phyloP scores from a whole-genome alignment of 1,284 basidiomycete species.

The Leccinum solheimii region DNA sequence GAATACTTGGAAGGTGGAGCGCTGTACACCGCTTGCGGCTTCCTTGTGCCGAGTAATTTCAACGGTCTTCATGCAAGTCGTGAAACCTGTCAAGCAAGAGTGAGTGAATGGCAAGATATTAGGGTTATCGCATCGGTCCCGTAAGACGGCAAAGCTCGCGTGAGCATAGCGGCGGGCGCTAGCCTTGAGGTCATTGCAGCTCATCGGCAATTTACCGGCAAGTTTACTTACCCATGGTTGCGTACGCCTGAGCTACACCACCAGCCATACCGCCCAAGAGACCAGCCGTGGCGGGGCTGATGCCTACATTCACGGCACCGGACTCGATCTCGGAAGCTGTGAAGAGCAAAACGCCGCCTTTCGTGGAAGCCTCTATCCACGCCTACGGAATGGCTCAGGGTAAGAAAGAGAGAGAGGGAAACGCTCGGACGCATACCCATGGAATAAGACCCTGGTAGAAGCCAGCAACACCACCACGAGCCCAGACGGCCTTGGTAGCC shows the following conservation, averaged over 20 bases:
- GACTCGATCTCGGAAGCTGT: constrained; percentile 94
- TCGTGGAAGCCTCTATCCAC: constrained; percentile 99
- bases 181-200: constrained; percentile 21
- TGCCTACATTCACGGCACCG: constrained; percentile 60
- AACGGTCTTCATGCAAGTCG: constrained; percentile 97
- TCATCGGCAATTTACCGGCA: not conserved
- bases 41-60: constrained; percentile 99
- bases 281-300: constrained; percentile 83
- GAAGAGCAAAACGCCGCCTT: constrained; percentile 96
- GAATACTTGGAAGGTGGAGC: constrained; percentile 94
- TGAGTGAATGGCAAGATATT: constrained; percentile 6
- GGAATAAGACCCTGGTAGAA: constrained; percentile 99
- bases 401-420: not conserved
- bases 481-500: constrained; percentile 87
- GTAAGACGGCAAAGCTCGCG: constrained; percentile 16
- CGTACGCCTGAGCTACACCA: constrained; percentile 47
- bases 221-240: not conserved
- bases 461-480: constrained; percentile 85
- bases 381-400: constrained; percentile 55
- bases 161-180: constrained; percentile 23
- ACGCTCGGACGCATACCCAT: constrained; percentile 64
- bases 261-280: constrained; percentile 97
- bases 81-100: constrained; percentile 70
- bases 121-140: constrained; percentile 7
- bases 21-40: constrained; percentile 84